A percentile compares a stretch with the other conserved stretches of the same genome.
These are phyloP conservation scores for Penstemon barbatus DNA, from an alignment of 257 asterid genomes.

Conservation along the genomic window DNA sequence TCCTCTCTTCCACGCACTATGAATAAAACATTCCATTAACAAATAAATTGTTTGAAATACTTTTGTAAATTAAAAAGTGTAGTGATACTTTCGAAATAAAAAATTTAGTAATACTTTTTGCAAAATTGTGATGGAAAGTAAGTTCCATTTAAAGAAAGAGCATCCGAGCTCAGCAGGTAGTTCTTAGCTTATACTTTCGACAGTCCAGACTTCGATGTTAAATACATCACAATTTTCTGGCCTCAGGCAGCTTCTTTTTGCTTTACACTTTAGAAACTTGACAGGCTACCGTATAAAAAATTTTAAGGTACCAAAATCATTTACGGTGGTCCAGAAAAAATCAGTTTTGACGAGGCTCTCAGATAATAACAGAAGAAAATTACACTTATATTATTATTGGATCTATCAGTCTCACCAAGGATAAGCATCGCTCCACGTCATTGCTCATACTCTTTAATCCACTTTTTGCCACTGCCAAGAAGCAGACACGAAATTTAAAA, in stretches of 20 bases:
- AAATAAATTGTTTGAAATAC: constrained; percentile 11
- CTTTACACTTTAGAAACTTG: constrained; percentile 14
- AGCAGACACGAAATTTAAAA: constrained; percentile 15
- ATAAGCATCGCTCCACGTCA: constrained; percentile 77
- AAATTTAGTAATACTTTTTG: neutral
- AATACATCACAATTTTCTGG: constrained; percentile 17
- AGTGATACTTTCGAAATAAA: no score
- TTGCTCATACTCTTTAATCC: constrained; percentile 77
- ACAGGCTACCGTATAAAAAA: constrained; percentile 14
- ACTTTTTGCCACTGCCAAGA: constrained; percentile 73
- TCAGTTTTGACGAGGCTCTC: constrained; percentile 7
- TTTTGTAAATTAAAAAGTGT: no score
- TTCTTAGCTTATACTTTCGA: neutral
- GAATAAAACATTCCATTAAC: constrained; percentile 31
- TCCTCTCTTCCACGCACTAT: constrained; percentile 90
- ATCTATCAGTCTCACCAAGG: constrained; percentile 63
- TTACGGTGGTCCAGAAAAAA: neutral
- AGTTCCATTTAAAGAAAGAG: constrained; percentile 7
- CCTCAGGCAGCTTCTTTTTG: neutral
- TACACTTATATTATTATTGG: constrained; percentile 21
- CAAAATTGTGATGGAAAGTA: neutral
- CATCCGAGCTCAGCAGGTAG: neutral
- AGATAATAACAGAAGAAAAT: constrained; percentile 16
- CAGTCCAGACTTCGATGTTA: neutral
- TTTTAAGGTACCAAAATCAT: constrained; percentile 8